Conservation (phyloP, 768 basidiomycete genomes). For the Suillus alpinus region DNA sequence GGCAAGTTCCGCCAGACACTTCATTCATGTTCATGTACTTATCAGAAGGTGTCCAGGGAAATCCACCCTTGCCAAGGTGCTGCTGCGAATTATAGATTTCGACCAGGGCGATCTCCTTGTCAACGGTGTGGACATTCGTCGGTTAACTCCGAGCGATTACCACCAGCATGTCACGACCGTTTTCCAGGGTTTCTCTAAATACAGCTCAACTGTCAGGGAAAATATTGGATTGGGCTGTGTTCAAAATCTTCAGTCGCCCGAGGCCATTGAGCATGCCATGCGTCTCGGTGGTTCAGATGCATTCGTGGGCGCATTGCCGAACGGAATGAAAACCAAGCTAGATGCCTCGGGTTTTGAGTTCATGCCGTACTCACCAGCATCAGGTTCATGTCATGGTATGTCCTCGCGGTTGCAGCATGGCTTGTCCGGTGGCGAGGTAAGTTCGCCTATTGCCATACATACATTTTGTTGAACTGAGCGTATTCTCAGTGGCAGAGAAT, state of each 20-base stretch:
- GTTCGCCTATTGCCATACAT: constrained; percentile 19
- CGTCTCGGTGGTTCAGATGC: constrained; percentile 67
- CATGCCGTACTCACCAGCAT: constrained; percentile 31
- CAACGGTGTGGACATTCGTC: constrained; percentile 68
- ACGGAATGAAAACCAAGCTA: constrained; percentile 71
- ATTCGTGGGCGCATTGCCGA: constrained; percentile 63
- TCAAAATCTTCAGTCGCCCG: constrained; percentile 52
- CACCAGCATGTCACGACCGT: constrained; percentile 77
- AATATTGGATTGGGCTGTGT: constrained; percentile 86
- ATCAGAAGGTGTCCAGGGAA: constrained; percentile 53
- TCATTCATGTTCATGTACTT: constrained; percentile 8
- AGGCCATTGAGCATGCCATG: constrained; percentile 63
- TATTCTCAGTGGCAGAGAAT: constrained; percentile 76
- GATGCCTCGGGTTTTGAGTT: constrained; percentile 60
- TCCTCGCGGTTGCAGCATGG: constrained; percentile 51
- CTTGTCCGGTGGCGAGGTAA: constrained; percentile 82
- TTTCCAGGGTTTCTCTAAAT: constrained; percentile 84
- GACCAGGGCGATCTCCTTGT: constrained; percentile 65
- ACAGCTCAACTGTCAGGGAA: constrained; percentile 71
- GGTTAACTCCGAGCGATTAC: constrained; percentile 63
- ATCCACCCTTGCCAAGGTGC: constrained; percentile 80
- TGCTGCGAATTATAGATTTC: constrained; percentile 78
- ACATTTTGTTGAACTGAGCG: constrained; percentile 9
- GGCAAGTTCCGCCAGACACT: constrained; percentile 41
- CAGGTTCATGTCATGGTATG: constrained; percentile 31